phyloP scores from a whole-genome alignment of 129 eudicot species.

The Heracleum sosnowskyi region DNA sequence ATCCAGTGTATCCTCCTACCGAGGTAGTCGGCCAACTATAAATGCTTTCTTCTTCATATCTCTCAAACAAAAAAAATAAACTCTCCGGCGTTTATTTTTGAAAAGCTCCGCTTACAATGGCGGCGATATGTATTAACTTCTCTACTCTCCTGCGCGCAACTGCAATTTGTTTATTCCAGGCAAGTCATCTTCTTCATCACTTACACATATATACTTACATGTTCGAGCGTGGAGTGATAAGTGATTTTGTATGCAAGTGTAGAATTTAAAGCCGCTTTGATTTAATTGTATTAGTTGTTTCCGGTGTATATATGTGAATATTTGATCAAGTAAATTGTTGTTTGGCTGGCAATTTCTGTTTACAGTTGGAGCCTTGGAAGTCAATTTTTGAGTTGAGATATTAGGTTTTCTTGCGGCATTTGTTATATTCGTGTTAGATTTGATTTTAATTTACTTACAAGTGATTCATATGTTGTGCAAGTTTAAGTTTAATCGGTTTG shows the following conservation, averaged over 20 bases:
- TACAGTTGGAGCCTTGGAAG: not conserved
- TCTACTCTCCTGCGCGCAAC: slow-evolving; percentile 6
- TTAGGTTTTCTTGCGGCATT: not conserved
- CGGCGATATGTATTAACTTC: not conserved
- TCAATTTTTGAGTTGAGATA: not conserved
- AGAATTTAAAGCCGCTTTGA: too few relatives aligned
- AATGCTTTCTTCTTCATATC: not conserved
- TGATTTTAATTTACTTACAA: too few relatives aligned
- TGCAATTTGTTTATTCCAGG: slow-evolving; percentile 25
- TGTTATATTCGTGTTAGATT: too few relatives aligned
- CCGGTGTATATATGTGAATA: too few relatives aligned
- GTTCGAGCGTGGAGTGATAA: not conserved
- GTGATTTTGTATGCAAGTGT: not conserved
- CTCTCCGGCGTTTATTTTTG: slow-evolving; percentile 17
- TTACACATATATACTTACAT: not conserved
- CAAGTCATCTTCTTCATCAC: not conserved
- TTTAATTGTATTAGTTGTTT: not conserved
- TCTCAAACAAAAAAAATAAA: not conserved
- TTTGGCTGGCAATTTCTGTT: not conserved
- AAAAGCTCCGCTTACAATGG: not conserved
- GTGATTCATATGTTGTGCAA: too few relatives aligned
- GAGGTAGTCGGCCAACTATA: not conserved
- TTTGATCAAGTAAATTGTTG: not conserved
- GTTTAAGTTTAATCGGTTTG: not conserved
- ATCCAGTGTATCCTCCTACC: not conserved